Conservation (phyloP, 306 rosid genomes). For the Canavalia gladiata region DNA sequence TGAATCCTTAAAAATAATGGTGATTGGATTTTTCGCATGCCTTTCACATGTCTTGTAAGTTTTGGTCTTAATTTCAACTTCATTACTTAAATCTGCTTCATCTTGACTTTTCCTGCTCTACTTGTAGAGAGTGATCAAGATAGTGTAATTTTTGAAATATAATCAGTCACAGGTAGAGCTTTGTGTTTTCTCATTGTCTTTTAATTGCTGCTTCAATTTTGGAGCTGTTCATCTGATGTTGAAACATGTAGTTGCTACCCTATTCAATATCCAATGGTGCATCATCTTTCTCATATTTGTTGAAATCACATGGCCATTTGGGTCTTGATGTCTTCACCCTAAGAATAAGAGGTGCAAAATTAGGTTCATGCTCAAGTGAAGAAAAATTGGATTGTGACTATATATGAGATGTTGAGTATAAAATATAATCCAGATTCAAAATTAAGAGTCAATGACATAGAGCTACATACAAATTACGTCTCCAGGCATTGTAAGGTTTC, state of each 20-base stretch:
- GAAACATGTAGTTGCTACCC: neutral
- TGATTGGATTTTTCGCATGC: neutral
- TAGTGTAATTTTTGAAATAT: neutral
- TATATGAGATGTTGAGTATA: neutral
- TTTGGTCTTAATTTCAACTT: neutral
- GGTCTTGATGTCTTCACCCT: neutral
- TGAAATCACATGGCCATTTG: neutral
- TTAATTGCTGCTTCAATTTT: neutral
- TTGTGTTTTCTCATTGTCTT: neutral
- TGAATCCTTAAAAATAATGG: neutral
- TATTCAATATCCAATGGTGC: neutral
- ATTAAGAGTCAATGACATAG: neutral
- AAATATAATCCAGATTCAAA: neutral
- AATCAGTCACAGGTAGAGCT: neutral
- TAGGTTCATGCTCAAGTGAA: neutral
- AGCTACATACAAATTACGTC: neutral
- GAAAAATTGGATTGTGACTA: neutral
- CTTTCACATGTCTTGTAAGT: neutral
- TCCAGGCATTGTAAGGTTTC: neutral
- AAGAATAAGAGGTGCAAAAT: neutral
- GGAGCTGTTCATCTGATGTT: neutral
- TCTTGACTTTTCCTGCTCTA: neutral
- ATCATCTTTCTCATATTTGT: slow-evolving; percentile 4
- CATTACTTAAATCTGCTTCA: neutral
- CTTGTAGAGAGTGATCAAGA: neutral